Conservation (phyloP, 2,329 filamentous ascomycete genomes). For the Diaporthe helianthi region DNA sequence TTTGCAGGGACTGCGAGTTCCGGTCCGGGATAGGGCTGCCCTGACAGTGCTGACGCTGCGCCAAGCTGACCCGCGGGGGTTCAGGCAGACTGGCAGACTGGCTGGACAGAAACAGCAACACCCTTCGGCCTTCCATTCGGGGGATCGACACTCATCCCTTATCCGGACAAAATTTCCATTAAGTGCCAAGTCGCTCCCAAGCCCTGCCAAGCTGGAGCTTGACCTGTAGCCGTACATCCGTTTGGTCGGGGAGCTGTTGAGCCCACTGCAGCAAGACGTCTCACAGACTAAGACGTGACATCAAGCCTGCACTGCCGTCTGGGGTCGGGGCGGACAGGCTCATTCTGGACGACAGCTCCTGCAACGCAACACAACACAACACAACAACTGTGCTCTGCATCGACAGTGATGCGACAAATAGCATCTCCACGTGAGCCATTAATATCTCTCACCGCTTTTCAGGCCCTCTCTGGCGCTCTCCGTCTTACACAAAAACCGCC, state of each 20-base stretch:
- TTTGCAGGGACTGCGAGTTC: not conserved
- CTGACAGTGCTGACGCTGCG: conserved; percentile 9
- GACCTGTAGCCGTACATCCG: not conserved
- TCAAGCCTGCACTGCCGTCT: conserved; percentile 25
- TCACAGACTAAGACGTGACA: conserved; percentile 29
- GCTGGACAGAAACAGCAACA: conserved; percentile 16
- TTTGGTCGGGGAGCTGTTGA: conserved; percentile 19
- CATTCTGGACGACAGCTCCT: conserved; percentile 11
- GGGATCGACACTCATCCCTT: conserved; percentile 26
- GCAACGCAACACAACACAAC: conserved; percentile 19
- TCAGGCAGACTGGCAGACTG: not conserved
- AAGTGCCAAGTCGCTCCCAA: conserved; percentile 24
- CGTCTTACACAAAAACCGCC: conserved; percentile 5
- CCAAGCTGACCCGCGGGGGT: not conserved
- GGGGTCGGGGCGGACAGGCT: not conserved
- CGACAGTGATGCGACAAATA: conserved; percentile 19
- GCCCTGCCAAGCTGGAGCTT: conserved; percentile 27
- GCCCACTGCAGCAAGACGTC: conserved; percentile 23
- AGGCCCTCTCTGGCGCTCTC: not conserved
- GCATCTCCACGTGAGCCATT: not conserved
- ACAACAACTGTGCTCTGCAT: conserved; percentile 20
- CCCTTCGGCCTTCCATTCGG: conserved; percentile 13
- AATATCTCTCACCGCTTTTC: conserved; percentile 18
- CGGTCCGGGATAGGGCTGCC: not conserved
- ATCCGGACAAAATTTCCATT: conserved; percentile 13